phyloP scores from a whole-genome alignment of 2,329 filamentous ascomycete species.

The Fusarium transvaalense region DNA sequence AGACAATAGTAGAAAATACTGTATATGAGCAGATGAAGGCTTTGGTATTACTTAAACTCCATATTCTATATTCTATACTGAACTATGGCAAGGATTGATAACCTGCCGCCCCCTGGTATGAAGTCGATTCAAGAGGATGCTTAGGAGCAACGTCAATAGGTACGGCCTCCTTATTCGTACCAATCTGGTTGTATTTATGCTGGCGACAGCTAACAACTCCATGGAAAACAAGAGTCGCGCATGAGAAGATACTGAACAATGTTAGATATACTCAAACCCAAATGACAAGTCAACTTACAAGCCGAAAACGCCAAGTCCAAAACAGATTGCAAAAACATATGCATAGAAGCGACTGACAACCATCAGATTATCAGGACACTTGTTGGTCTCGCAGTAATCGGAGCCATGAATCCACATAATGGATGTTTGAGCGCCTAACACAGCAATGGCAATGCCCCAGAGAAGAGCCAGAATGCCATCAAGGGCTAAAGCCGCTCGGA shows the following conservation, averaged over 20 bases:
- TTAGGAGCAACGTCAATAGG: neutral
- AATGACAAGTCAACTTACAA: constrained; percentile 54
- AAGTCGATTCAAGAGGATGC: constrained; percentile 13
- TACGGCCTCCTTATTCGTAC: constrained; percentile 8
- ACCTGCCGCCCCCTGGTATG: constrained; percentile 1
- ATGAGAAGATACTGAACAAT: constrained; percentile 56
- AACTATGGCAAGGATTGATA: neutral
- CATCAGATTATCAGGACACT: constrained; percentile 33
- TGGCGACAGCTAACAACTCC: constrained; percentile 59
- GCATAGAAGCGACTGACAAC: constrained; percentile 42
- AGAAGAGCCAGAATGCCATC: constrained; percentile 66
- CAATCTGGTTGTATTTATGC: constrained; percentile 49
- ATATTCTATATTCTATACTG: no score
- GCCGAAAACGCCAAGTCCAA: constrained; percentile 57
- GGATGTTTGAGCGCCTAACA: constrained; percentile 55
- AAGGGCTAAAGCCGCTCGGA: constrained; percentile 64
- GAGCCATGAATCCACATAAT: constrained; percentile 36
- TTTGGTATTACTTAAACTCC: no score
- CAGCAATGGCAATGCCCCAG: constrained; percentile 62
- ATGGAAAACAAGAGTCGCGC: constrained; percentile 58
- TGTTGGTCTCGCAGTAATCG: constrained; percentile 44
- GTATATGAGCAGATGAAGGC: no score
- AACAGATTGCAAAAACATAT: constrained; percentile 51
- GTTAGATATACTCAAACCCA: accelerated
- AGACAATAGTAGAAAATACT: no score